Base-by-base conservation (phyloP, 2,329 filamentous ascomycete species). In the Ceratocystiopsis brevicomis region DNA sequence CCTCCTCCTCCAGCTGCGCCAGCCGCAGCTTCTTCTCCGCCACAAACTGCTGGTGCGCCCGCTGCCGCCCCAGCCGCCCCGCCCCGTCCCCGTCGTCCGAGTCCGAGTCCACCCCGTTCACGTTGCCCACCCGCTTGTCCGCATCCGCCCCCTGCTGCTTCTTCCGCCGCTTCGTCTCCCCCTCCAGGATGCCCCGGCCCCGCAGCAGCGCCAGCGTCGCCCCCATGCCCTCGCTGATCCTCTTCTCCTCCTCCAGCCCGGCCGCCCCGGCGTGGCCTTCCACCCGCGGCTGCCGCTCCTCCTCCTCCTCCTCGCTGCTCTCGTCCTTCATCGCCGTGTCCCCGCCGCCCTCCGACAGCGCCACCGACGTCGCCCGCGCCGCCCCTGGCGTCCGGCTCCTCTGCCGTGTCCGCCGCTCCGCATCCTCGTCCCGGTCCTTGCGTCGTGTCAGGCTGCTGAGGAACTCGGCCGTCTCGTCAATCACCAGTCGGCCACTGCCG, bases 391-490 rank as follows among this genome's bases (percentile, higher is more conserved):
- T 39, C 16, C 15, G 35, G 13, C 41, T 30, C 17, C 19, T 35
- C 37, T 11, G 17, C 17, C 40, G 25, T 25, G 11, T 13, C 40
- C 15, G 40, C 21, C 52, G 67, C 49, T 54, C 69, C 61, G 59
- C 81, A 62, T 55, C 69, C 14, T 68, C 65, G 44, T 73, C 68
- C 3, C 68, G 63, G 9, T 68, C 66, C 17, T 66, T 70, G 14
- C 78, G 74, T 46, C 79, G 81, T 55, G 79, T 81, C 44, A 98
- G 62, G 44, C 85, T 85, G 21, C 86, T 81, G 30, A 98, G 81
- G 53, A 98, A 98, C 53, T 94, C 87, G 0, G 86, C 86, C 1
- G 88, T 94, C 56, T 95, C 90, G 47, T 95, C 88, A 45, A 98
- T 87, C n/a, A 95, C 73, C 2, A 98, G 66, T 1, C 86, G 88